Conservation (phyloP, 1,139 yeast genomes). For the Debaryomyces nepalensis region DNA sequence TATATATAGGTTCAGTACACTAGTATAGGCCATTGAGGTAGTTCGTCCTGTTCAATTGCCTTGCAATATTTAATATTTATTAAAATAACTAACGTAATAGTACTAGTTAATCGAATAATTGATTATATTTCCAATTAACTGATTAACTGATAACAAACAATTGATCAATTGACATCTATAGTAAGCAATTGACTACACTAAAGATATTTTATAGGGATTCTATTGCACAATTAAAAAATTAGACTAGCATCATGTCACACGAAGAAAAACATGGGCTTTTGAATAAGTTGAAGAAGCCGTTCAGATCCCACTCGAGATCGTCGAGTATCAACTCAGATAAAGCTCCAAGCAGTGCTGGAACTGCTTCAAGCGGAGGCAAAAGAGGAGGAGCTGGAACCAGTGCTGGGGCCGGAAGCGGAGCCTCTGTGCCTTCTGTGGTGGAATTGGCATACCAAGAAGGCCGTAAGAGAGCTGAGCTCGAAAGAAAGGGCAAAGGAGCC, state of each 20-base stretch:
- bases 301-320: constrained; percentile 29
- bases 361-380: neutral
- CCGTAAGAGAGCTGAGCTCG: constrained; percentile 23
- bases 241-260: constrained; percentile 15
- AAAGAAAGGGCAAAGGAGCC: neutral
- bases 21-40: neutral
- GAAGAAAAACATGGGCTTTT: constrained; percentile 30
- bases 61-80: neutral
- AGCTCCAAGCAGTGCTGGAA: neutral
- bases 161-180: too few species aligned
- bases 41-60: neutral
- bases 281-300: constrained; percentile 34
- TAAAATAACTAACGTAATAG: neutral
- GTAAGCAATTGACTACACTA: neutral
- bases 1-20: constrained; percentile 1
- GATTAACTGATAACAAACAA: constrained; percentile 1
- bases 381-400: neutral
- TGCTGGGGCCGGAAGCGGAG: neutral
- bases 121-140: neutral
- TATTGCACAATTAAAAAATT: constrained; percentile 6
- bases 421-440: constrained; percentile 12
- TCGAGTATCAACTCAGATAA: constrained; percentile 18
- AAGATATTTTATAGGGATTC: neutral
- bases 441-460: constrained; percentile 32
- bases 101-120: neutral